Conservation (phyloP, 495 filamentous ascomycete species). For the Talaromyces liani region DNA sequence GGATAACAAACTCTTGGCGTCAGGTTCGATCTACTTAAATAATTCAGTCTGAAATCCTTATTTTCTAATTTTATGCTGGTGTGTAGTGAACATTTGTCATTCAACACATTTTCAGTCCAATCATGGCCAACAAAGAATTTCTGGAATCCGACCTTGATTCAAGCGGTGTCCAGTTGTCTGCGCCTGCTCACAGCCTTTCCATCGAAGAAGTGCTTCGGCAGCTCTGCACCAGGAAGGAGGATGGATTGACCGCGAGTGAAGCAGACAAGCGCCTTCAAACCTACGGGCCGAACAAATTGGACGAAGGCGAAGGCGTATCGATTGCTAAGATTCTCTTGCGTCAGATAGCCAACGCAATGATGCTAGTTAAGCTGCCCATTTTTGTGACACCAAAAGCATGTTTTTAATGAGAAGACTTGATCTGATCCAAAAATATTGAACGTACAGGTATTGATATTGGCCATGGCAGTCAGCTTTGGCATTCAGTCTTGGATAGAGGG, state of each 20-base stretch:
- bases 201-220: conserved; percentile 47
- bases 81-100: no score
- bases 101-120: no score
- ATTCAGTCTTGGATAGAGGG: conserved; percentile 65
- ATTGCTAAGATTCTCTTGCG: conserved; percentile 50
- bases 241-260: conserved; percentile 52
- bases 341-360: conserved; percentile 63
- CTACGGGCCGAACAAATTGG: conserved; percentile 56
- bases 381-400: no score
- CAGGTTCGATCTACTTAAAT: no score
- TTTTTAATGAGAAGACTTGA: no score
- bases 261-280: conserved; percentile 47
- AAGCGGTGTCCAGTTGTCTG: conserved; percentile 32
- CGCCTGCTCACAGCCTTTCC: conserved; percentile 58
- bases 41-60: no score
- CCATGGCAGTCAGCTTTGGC: conserved; percentile 63
- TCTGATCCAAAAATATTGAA: no score
- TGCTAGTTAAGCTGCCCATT: conserved; percentile 35
- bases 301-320: conserved; percentile 50
- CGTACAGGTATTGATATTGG: conserved; percentile 47
- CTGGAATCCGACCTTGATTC: not conserved
- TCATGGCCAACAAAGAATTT: not conserved
- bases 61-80: no score
- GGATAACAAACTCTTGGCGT: no score
- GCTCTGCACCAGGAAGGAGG: conserved; percentile 48